Evolutionary conservation across 2,329 filamentous ascomycete species (phyloP).

Genomic region (Knoxdaviesia proteae): DNA sequence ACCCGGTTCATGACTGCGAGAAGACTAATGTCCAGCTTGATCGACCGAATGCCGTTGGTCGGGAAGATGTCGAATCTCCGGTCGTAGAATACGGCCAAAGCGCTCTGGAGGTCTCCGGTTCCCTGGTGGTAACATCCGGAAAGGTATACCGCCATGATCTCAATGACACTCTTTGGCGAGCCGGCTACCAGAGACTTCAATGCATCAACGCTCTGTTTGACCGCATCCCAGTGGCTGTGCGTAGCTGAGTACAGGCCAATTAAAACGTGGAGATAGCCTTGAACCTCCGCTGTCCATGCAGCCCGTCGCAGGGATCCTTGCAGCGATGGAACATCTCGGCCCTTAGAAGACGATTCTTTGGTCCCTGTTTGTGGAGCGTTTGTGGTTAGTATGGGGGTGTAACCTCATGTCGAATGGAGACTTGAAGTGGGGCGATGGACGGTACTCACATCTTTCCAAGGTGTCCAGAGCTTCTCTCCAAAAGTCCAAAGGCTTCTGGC

Average conservation of each 20-base stretch:
- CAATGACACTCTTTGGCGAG: conserved; percentile 18
- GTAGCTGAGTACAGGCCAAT: conserved; percentile 49
- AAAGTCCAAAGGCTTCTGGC: conserved; percentile 14
- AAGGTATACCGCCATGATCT: conserved; percentile 45
- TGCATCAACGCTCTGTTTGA: conserved; percentile 33
- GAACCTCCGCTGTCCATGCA: conserved; percentile 43
- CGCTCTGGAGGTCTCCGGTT: conserved; percentile 48
- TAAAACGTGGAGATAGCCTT: conserved; percentile 50
- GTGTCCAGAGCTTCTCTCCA: conserved; percentile 22
- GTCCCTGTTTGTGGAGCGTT: conserved; percentile 6
- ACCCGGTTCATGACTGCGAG: conserved; percentile 47
- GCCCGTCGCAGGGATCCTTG: conserved; percentile 35
- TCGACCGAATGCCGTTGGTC: conserved; percentile 21
- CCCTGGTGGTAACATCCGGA: conserved; percentile 58
- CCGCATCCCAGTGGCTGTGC: conserved; percentile 47
- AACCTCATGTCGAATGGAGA: no score
- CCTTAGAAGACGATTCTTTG: conserved; percentile 9
- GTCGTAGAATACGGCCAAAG: conserved; percentile 45
- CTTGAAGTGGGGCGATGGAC: background rate
- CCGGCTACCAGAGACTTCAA: conserved; percentile 23
- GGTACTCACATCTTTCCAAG: conserved; percentile 24
- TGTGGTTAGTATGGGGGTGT: background rate
- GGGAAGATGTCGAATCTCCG: conserved; percentile 32
- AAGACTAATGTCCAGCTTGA: conserved; percentile 42
- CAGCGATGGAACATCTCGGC: conserved; percentile 22